Evolutionary conservation across 306 rosid species (phyloP), one percentile per base, ranked within the genome.

Genomic region (Quercus engelmannii): DNA sequence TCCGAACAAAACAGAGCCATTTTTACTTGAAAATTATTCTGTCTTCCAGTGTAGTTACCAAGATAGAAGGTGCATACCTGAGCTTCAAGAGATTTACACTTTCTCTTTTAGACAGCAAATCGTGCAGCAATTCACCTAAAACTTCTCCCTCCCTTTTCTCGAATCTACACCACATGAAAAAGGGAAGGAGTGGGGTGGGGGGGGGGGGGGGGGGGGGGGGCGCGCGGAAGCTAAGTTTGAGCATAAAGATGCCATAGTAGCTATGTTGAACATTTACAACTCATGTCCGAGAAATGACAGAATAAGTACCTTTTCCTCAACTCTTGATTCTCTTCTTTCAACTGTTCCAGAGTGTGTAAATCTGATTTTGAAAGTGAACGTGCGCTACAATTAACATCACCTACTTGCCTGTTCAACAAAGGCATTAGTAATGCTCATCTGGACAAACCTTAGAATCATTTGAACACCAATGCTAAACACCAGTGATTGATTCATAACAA

Each of bases 281-380:
- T 64, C 17, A 26, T 25, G 43, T 64, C 18, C 12, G 21, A 30
- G 6, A 14, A 43, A 64, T 18, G 23, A 64, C n/a, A 72, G 80
- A 79, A 83, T 21, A 43, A 25, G 31, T 84, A 94, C 98, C 91
- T 91, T 76, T 88, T 84, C 85, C 86, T 92, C 86, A 94, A 68
- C 80, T 83, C 86, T 33, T 18, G 56, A 81, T 94, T 94, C 83
- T 91, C 97, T 57, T 86, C 84, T 82, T 79, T 92, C 89, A 94
- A 83, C 83, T 59, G 80, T 83, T 82, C 86, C 51, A 82, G 38
- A 77, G 69, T 62, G 43, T 12, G 79, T 56, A 67, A 31, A 73
- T 86, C 86, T 38, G 82, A 76, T 33, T 61, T 81, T 28, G 84
- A 71, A 35, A 15, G 68, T 5, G 52, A 68, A 59, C 14, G 74